phyloP scores from a whole-genome alignment of 768 basidiomycete genomes.

The Pleurotus pulmonarius region DNA sequence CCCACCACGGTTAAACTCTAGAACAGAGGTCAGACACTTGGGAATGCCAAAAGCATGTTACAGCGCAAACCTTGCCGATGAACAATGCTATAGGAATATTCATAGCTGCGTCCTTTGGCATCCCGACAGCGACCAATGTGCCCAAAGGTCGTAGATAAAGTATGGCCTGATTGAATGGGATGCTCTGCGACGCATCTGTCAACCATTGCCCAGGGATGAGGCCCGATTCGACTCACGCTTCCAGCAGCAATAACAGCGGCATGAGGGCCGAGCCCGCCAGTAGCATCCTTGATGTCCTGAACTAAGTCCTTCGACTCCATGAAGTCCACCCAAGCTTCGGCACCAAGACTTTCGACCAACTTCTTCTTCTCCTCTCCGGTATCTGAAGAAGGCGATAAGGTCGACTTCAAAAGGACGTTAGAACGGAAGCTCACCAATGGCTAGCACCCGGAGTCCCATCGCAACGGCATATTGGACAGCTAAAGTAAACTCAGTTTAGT shows the following conservation, averaged over 20 bases:
- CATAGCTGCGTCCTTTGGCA: constrained; percentile 49
- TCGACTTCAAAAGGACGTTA: background rate
- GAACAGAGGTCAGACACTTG: background rate
- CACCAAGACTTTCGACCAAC: constrained; percentile 46
- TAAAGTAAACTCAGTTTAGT: constrained; percentile 12
- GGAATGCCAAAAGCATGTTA: background rate
- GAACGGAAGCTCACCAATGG: constrained; percentile 30
- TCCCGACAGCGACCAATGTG: constrained; percentile 70
- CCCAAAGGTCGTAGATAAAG: constrained; percentile 69
- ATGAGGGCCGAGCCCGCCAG: constrained; percentile 69
- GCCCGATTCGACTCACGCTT: constrained; percentile 24
- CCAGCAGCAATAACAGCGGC: constrained; percentile 60
- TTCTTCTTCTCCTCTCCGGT: constrained; percentile 68
- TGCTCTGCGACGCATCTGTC: constrained; percentile 17
- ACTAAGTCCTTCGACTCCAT: constrained; percentile 56
- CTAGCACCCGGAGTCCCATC: constrained; percentile 68
- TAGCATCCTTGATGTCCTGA: constrained; percentile 53
- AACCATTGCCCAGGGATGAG: background rate
- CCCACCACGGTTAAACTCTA: constrained; percentile 5
- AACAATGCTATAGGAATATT: constrained; percentile 44
- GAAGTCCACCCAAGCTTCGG: constrained; percentile 81
- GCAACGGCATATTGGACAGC: constrained; percentile 77
- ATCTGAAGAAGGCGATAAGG: constrained; percentile 36
- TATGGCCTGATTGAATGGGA: constrained; percentile 49
- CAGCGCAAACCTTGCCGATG: constrained; percentile 27